Percentiles rank a stretch among this genome's conserved stretches.
These are phyloP conservation scores for Pisolithus albus DNA, from an alignment of 768 basidiomycete species.

Conservation along the genomic window DNA sequence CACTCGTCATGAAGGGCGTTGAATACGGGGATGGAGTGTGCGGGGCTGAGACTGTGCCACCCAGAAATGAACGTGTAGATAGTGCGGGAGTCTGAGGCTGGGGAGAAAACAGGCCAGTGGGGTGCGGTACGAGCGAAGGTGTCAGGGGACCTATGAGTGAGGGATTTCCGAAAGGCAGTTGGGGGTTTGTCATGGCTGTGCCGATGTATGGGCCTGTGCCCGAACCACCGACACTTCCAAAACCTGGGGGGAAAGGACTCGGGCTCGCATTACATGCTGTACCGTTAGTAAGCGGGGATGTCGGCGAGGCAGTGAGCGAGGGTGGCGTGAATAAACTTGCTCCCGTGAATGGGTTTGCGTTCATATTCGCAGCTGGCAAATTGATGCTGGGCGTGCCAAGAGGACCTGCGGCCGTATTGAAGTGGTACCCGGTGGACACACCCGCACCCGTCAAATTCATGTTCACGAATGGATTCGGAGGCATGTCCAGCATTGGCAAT, in stretches of 20 bases:
- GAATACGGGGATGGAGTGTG: constrained; percentile 22
- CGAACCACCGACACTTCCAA: constrained; percentile 4
- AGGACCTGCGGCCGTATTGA: constrained; percentile 4
- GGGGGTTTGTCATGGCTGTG: not conserved
- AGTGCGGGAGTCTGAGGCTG: constrained; percentile 5
- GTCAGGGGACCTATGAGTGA: not conserved
- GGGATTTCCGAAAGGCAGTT: constrained; percentile 1
- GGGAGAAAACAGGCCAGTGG: constrained; percentile 4
- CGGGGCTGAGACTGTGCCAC: constrained; percentile 1
- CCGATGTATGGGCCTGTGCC: constrained; percentile 2
- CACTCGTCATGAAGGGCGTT: constrained; percentile 9
- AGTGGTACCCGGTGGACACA: constrained; percentile 1
- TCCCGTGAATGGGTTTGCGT: not conserved
- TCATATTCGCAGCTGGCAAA: not conserved
- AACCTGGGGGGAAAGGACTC: constrained; percentile 13
- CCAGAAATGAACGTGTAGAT: constrained; percentile 18
- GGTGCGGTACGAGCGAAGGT: not conserved
- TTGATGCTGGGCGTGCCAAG: not conserved
- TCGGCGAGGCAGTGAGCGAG: not conserved
- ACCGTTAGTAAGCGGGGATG: not conserved
- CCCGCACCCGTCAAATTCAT: constrained; percentile 1
- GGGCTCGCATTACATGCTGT: not conserved
- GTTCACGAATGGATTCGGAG: constrained; percentile 18
- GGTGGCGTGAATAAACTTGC: not conserved
- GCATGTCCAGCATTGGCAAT: not conserved